phyloP scores from a whole-genome alignment of 192 early-diverging fungal species.

The Coemansia sp. region DNA sequence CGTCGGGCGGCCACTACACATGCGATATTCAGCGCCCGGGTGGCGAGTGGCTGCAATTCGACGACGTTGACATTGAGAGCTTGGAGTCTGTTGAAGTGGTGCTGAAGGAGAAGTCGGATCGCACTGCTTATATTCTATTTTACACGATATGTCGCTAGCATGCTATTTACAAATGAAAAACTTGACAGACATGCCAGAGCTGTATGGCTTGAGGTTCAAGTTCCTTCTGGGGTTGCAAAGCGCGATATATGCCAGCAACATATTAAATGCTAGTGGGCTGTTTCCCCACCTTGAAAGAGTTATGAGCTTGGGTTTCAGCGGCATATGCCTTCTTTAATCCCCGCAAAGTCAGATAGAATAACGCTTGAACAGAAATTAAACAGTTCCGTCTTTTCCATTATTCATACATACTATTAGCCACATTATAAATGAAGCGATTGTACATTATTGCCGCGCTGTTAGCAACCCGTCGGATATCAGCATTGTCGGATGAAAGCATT shows the following conservation, averaged over 20 bases:
- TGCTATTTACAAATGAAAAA: too few species aligned
- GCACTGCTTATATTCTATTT: conserved; percentile 52
- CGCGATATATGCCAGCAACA: too few species aligned
- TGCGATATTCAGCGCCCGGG: conserved; percentile 78
- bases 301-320: too few species aligned
- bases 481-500: conserved; percentile 24
- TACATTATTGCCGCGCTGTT: conserved; percentile 15
- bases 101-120: conserved; percentile 45
- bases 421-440: too few species aligned
- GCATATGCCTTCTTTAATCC: too few species aligned
- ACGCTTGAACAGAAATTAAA: too few species aligned
- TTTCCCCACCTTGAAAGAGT: too few species aligned
- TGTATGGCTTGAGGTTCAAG: background rate
- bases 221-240: background rate
- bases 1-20: conserved; percentile 95
- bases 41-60: conserved; percentile 86
- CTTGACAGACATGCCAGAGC: too few species aligned
- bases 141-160: conserved; percentile 29
- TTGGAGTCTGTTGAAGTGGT: conserved; percentile 37
- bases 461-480: background rate
- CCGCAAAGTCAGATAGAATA: too few species aligned
- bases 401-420: too few species aligned
- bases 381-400: too few species aligned
- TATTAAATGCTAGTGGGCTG: too few species aligned
- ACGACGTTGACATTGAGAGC: conserved; percentile 77